A percentile compares a stretch with the other conserved stretches of the same genome.
These are phyloP conservation scores for Lentinula raphanica DNA, from an alignment of 768 basidiomycete species.

Conservation along the genomic window DNA sequence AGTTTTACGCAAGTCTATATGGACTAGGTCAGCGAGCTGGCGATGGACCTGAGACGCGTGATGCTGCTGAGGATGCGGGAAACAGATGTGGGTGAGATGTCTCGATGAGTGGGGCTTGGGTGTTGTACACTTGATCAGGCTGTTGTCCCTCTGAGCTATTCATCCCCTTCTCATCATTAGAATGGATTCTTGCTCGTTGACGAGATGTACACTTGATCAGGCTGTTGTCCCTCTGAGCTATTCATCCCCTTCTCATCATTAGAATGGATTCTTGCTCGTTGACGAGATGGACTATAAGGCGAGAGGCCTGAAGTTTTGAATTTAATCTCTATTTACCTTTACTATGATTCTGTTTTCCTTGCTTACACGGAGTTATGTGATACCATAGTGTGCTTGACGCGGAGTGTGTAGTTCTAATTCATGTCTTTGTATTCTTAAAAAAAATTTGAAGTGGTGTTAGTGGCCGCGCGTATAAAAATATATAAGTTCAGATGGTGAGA, in stretches of 20 bases:
- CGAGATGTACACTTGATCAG: neutral
- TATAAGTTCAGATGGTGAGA: neutral
- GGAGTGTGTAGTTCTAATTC: neutral
- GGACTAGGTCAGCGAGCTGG: neutral
- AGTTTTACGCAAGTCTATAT: neutral
- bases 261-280: neutral
- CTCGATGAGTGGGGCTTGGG: neutral
- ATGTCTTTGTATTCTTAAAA: too few species aligned
- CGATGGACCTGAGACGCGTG: neutral
- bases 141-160: neutral
- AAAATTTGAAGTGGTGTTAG: too few species aligned
- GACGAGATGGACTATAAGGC: neutral
- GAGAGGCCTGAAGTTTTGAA: neutral
- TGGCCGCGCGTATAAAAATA: too few species aligned
- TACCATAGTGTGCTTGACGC: neutral
- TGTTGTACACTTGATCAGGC: neutral
- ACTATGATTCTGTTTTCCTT: neutral
- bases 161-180: neutral
- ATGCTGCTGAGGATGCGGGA: neutral
- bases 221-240: neutral
- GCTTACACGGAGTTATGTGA: neutral
- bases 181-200: neutral
- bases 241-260: neutral
- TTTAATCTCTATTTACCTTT: neutral
- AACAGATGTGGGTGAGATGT: neutral